phyloP scores from a whole-genome alignment of 495 filamentous ascomycete species.

The Trypethelium eluteriae region DNA sequence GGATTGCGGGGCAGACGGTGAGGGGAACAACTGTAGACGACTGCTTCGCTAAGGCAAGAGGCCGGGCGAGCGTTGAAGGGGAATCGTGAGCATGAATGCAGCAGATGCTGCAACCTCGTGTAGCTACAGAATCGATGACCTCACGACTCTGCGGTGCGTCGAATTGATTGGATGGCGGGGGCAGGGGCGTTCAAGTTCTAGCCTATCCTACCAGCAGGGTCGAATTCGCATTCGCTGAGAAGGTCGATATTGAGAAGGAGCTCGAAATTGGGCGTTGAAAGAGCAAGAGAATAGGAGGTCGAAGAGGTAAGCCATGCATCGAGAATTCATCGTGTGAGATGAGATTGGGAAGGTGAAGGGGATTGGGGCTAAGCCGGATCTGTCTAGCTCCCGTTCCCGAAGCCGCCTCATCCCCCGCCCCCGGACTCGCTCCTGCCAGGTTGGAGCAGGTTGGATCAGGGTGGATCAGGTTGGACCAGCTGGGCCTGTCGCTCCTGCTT shows the following conservation, averaged over 20 bases:
- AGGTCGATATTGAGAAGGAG: background rate
- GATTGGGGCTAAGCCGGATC: background rate
- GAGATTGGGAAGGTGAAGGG: background rate
- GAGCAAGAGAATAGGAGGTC: background rate
- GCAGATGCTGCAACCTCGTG: constrained; percentile 1
- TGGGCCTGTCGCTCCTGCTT: background rate
- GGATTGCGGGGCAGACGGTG: background rate
- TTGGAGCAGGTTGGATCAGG: no score
- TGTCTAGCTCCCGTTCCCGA: background rate
- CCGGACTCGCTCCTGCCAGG: no score
- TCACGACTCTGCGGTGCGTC: background rate
- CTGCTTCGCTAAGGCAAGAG: background rate
- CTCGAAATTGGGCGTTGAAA: background rate
- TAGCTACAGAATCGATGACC: constrained; percentile 8
- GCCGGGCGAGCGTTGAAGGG: background rate
- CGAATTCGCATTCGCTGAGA: background rate
- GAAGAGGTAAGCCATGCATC: background rate
- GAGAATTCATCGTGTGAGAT: background rate
- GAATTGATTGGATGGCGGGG: background rate
- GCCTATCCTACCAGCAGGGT: background rate
- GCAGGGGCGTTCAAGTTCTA: background rate
- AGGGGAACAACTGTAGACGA: background rate
- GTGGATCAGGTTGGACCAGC: background rate
- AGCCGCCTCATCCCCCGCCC: background rate
- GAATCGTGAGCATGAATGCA: background rate